Percentiles rank a stretch among this genome's conserved stretches.
Evolutionary conservation across 225 moss, liverwort and hornwort genomes (phyloP).

Genomic region (Ulota crispa): DNA sequence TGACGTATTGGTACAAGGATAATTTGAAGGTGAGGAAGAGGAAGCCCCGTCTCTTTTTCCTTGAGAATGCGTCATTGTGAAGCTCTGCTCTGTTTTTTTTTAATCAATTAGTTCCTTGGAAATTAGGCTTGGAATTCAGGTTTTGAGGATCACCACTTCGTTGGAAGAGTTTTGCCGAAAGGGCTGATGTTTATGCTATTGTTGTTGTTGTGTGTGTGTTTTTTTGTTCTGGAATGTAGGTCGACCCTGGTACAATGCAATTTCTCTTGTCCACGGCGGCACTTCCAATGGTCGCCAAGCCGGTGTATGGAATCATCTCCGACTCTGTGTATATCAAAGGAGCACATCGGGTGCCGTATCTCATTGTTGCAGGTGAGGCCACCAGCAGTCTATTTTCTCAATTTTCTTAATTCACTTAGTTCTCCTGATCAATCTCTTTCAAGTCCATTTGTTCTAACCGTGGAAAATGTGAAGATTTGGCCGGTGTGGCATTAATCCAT

Average conservation of each 20-base stretch:
- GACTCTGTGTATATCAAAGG: slow-evolving; percentile 73
- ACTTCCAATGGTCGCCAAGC: slow-evolving; percentile 77
- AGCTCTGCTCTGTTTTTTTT: too few species aligned
- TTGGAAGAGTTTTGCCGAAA: background rate
- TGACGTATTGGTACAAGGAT: slow-evolving; percentile 69
- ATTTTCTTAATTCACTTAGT: background rate
- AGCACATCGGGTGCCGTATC: slow-evolving; percentile 71
- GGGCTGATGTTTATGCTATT: background rate
- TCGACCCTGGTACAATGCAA: slow-evolving; percentile 77
- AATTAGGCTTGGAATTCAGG: background rate
- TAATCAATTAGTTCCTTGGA: too few species aligned
- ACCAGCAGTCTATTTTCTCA: background rate
- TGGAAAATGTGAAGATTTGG: background rate
- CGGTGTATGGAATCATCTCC: slow-evolving; percentile 73
- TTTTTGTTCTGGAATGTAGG: slow-evolving; percentile 21
- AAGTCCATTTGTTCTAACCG: background rate
- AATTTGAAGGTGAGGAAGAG: slow-evolving; percentile 41
- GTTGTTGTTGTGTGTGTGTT: background rate
- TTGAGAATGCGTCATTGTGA: background rate
- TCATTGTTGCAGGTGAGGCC: slow-evolving; percentile 65
- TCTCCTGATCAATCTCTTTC: background rate
- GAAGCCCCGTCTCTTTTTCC: background rate
- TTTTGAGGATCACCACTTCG: background rate
- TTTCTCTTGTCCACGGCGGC: slow-evolving; percentile 74
- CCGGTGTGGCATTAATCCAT: background rate